Evolutionary conservation across 352 stramenopile species (phyloP).

Genomic region (Phytopythium boreale): DNA sequence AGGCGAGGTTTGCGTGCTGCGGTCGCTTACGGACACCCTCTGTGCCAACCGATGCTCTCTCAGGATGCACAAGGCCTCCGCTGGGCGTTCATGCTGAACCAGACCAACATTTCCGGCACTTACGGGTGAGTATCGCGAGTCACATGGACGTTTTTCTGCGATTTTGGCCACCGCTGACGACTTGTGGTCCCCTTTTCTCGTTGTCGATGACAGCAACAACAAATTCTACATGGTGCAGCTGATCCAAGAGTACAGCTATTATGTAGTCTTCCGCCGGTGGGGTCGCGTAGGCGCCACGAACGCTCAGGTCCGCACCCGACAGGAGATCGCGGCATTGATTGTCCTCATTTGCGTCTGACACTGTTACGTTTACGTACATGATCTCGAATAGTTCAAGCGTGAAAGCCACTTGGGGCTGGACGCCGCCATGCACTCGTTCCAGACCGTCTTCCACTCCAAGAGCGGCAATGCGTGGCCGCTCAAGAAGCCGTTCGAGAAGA

Average conservation of each 20-base stretch:
- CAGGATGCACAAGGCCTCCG: slow-evolving; percentile 49
- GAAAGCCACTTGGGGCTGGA: background rate
- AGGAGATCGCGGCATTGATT: background rate
- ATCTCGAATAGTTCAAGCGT: background rate
- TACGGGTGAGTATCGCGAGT: slow-evolving; percentile 31
- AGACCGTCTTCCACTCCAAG: slow-evolving; percentile 49
- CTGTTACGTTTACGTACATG: background rate
- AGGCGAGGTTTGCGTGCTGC: background rate
- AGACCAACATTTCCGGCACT: slow-evolving; percentile 60
- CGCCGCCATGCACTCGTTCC: slow-evolving; percentile 33
- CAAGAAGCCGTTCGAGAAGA: slow-evolving; percentile 32
- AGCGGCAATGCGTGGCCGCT: slow-evolving; percentile 66
- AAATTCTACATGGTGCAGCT: slow-evolving; percentile 78
- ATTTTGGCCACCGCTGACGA: background rate
- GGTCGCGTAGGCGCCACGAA: slow-evolving; percentile 57
- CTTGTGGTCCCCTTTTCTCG: background rate
- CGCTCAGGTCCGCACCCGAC: slow-evolving; percentile 27
- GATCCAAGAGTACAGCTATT: slow-evolving; percentile 37
- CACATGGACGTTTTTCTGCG: background rate
- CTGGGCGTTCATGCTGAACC: slow-evolving; percentile 77
- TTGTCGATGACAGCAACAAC: slow-evolving; percentile 44
- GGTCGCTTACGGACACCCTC: background rate
- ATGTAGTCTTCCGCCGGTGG: slow-evolving; percentile 65
- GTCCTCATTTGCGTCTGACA: background rate
- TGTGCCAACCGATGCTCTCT: background rate